These are phyloP conservation scores for Epichloe hybrida DNA, from an alignment of 2,329 filamentous ascomycete species.

Conservation along the genomic window DNA sequence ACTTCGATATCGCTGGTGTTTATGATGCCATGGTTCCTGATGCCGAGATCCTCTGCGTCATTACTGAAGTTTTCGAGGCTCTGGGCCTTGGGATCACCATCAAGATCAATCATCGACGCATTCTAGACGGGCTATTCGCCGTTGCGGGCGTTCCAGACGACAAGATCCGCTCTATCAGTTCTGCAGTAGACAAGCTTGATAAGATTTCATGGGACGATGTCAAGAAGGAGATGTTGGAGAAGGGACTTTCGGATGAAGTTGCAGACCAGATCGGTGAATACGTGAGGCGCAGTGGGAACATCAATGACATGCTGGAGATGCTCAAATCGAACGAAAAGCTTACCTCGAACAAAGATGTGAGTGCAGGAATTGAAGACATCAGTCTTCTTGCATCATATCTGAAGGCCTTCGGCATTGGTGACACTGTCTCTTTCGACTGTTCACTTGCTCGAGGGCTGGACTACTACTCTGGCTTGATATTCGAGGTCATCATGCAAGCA, in stretches of 20 bases:
- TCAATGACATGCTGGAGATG: slow-evolving; percentile 53
- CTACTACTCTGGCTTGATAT: slow-evolving; percentile 85
- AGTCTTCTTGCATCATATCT: slow-evolving; percentile 69
- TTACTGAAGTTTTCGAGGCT: slow-evolving; percentile 71
- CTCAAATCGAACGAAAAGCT: slow-evolving; percentile 56
- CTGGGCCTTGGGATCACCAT: slow-evolving; percentile 67
- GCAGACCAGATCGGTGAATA: slow-evolving; percentile 82
- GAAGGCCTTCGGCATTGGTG: slow-evolving; percentile 57
- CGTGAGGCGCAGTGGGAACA: slow-evolving; percentile 60
- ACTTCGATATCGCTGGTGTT: slow-evolving; percentile 83
- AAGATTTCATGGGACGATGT: slow-evolving; percentile 87
- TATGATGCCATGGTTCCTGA: slow-evolving; percentile 90
- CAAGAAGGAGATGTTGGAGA: slow-evolving; percentile 84
- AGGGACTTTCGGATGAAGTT: slow-evolving; percentile 61
- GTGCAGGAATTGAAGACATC: slow-evolving; percentile 67
- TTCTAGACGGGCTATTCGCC: slow-evolving; percentile 82
- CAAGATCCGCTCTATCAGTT: slow-evolving; percentile 80
- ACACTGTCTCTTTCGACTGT: slow-evolving; percentile 76
- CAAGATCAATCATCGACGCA: slow-evolving; percentile 90
- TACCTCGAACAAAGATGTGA: slow-evolving; percentile 61
- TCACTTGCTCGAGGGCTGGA: slow-evolving; percentile 80
- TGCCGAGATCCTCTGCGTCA: slow-evolving; percentile 74
- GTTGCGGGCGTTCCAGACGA: slow-evolving; percentile 80
- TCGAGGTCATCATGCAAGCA: slow-evolving; percentile 56
- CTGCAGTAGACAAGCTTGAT: slow-evolving; percentile 90